A percentile compares a stretch with the other conserved stretches of the same genome.
Conservation (phyloP, 2,329 filamentous ascomycete genomes). For the Aspergillus sp. region DNA sequence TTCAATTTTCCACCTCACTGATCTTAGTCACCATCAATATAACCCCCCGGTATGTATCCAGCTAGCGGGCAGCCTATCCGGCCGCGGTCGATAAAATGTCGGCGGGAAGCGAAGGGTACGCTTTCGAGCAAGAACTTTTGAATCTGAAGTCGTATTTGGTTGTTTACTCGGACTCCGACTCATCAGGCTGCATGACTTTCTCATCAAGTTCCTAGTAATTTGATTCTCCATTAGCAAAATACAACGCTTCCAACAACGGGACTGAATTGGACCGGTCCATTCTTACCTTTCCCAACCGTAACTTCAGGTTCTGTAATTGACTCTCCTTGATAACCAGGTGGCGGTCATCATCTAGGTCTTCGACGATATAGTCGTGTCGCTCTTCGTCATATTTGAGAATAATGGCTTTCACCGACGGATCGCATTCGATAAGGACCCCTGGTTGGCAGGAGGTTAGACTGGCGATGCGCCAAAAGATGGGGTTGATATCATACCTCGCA, state of each 20-base stretch:
- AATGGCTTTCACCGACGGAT: constrained; percentile 50
- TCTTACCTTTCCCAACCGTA: constrained; percentile 40
- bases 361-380: constrained; percentile 48
- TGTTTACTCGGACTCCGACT: constrained; percentile 44
- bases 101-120: not conserved
- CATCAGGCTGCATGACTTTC: constrained; percentile 48
- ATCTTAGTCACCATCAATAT: not conserved
- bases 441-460: constrained; percentile 7
- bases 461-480: no score
- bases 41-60: not conserved
- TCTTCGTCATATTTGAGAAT: constrained; percentile 50
- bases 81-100: not conserved
- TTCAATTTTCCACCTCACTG: no score
- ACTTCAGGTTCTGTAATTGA: constrained; percentile 44
- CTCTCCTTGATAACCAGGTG: constrained; percentile 49
- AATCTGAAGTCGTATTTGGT: not conserved
- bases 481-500: constrained; percentile 32
- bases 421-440: constrained; percentile 50
- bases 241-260: not conserved
- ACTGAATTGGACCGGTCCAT: not conserved
- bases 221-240: not conserved
- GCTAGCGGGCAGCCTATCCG: not conserved
- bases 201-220: constrained; percentile 45
- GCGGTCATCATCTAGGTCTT: constrained; percentile 48
- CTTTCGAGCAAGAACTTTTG: not conserved